These are phyloP conservation scores for Monascus purpureus DNA, from an alignment of 495 filamentous ascomycete genomes.

Conservation along the genomic window DNA sequence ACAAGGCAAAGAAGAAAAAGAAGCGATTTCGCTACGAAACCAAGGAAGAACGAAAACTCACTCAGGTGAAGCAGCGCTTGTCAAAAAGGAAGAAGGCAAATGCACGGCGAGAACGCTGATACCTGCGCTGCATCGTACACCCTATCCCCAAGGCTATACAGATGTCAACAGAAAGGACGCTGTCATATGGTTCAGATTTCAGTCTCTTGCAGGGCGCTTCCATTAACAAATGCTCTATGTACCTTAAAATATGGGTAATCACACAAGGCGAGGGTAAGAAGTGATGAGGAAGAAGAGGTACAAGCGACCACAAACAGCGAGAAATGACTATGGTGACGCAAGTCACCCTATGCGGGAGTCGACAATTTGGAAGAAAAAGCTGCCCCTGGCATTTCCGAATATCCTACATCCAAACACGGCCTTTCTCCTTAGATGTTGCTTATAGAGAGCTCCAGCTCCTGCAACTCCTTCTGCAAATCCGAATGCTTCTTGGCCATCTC, in stretches of 20 bases:
- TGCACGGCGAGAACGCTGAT: conserved; percentile 23
- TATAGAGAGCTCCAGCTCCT: conserved; percentile 77
- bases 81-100: conserved; percentile 40
- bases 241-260: conserved; percentile 2
- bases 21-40: conserved; percentile 87
- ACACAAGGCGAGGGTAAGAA: background rate
- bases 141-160: conserved; percentile 1
- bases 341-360: no score
- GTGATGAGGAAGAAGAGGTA: background rate
- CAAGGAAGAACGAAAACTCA: conserved; percentile 61
- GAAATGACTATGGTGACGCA: no score
- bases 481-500: conserved; percentile 84
- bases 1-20: conserved; percentile 58
- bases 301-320: no score
- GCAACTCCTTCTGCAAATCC: conserved; percentile 76
- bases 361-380: conserved; percentile 15
- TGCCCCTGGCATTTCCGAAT: conserved; percentile 18
- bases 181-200: no score
- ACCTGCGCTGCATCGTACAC: conserved; percentile 4
- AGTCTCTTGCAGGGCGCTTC: conserved; percentile 3
- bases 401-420: conserved; percentile 13
- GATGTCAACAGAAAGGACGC: no score
- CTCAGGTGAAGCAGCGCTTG: conserved; percentile 49
- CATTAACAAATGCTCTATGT: conserved; percentile 8
- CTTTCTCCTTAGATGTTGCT: conserved; percentile 59